These are phyloP conservation scores for Malus sylvestris DNA, from an alignment of 306 rosid species.

Conservation along the genomic window DNA sequence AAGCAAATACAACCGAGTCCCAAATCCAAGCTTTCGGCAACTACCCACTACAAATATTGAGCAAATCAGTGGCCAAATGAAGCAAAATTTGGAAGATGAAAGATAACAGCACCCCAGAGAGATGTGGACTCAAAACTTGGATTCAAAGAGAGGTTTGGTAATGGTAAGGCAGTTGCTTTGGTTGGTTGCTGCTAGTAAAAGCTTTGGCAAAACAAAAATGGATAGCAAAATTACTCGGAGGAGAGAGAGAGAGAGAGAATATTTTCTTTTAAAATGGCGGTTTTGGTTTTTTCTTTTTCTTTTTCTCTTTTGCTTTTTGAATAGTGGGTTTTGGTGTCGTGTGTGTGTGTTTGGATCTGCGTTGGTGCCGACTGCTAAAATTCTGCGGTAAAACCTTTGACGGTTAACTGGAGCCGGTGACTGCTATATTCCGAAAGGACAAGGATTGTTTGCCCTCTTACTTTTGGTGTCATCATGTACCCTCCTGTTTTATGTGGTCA, in stretches of 20 bases:
- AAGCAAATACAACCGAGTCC: constrained; percentile 1
- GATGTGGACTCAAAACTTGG: constrained; percentile 41
- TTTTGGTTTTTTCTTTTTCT: background rate
- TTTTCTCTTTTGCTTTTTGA: background rate
- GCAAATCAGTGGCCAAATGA: constrained; percentile 19
- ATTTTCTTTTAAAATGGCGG: constrained; percentile 16
- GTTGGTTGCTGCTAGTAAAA: constrained; percentile 2
- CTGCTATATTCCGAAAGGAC: too few relatives aligned
- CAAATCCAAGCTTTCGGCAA: constrained; percentile 39
- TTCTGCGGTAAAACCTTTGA: background rate
- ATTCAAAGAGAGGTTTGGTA: constrained; percentile 55
- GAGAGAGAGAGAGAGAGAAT: constrained; percentile 9
- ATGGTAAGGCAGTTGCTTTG: background rate
- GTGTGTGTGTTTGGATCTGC: background rate
- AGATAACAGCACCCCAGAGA: constrained; percentile 21
- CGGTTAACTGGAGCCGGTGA: background rate
- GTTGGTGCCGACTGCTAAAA: background rate
- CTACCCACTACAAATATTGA: constrained; percentile 13
- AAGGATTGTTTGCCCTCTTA: too few relatives aligned
- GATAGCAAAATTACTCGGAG: constrained; percentile 6
- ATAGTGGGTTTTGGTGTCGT: constrained; percentile 14
- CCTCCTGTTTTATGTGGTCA: too few relatives aligned
- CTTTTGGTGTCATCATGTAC: too few relatives aligned
- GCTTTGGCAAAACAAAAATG: background rate
- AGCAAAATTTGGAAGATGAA: constrained; percentile 26